These are phyloP conservation scores for Toxicodendron radicans DNA, from an alignment of 345 rosid species.

Conservation along the genomic window DNA sequence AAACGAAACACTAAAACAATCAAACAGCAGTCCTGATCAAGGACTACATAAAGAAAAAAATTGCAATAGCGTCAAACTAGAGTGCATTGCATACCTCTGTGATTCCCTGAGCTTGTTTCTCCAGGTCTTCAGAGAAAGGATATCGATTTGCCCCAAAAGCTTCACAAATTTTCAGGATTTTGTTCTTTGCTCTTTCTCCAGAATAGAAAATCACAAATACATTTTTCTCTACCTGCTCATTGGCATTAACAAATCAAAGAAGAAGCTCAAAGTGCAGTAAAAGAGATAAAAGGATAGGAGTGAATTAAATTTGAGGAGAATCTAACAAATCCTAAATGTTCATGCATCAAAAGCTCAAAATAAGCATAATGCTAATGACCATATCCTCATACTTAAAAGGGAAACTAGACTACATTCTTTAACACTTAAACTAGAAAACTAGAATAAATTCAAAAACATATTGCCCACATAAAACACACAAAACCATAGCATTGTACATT, in stretches of 20 bases:
- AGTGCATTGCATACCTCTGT: conserved; percentile 49
- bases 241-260: conserved; percentile 27
- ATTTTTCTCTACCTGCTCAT: conserved; percentile 72
- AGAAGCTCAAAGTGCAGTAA: background rate
- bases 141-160: conserved; percentile 98
- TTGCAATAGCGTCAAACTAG: background rate
- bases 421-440: background rate
- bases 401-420: background rate
- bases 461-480: background rate
- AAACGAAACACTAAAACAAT: background rate
- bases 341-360: background rate
- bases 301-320: background rate
- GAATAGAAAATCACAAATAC: conserved; percentile 82
- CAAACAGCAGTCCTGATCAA: conserved; percentile 9
- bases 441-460: conserved; percentile 4
- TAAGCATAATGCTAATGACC: background rate
- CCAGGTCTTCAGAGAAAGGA: conserved; percentile 76
- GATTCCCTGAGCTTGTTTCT: conserved; percentile 69
- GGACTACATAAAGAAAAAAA: background rate
- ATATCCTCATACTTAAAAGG: background rate
- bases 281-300: background rate
- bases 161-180: conserved; percentile 91
- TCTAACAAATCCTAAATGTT: background rate
- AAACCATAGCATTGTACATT: background rate
- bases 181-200: conserved; percentile 88